A percentile compares a stretch with the other conserved stretches of the same genome.
phyloP scores from a whole-genome alignment of 2,329 filamentous ascomycete genomes.

The Cryphonectria parasitica region DNA sequence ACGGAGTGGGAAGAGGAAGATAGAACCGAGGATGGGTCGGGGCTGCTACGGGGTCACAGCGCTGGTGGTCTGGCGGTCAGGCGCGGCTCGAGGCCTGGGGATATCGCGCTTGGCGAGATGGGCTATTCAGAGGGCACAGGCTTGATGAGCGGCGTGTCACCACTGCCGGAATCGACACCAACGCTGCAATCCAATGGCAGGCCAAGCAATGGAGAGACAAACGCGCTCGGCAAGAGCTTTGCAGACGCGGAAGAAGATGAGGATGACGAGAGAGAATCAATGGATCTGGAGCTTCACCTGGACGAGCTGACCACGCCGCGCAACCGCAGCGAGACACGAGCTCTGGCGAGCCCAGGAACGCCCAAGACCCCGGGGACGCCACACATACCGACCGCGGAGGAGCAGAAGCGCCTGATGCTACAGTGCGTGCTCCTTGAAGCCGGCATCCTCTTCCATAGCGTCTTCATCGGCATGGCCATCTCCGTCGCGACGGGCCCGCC shows the following conservation, averaged over 20 bases:
- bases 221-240: constrained; percentile 34
- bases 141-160: constrained; percentile 62
- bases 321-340: constrained; percentile 28
- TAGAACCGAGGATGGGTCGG: constrained; percentile 30
- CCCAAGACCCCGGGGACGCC: constrained; percentile 32
- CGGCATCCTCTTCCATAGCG: constrained; percentile 81
- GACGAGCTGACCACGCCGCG: constrained; percentile 58
- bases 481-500: constrained; percentile 79
- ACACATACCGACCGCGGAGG: constrained; percentile 50
- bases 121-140: constrained; percentile 52
- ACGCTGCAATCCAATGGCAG: constrained; percentile 32
- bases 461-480: constrained; percentile 87
- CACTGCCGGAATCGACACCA: constrained; percentile 59
- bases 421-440: constrained; percentile 82
- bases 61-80: constrained; percentile 42
- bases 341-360: constrained; percentile 31
- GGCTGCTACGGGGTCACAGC: constrained; percentile 31
- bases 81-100: constrained; percentile 47
- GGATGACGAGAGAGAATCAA: constrained; percentile 52
- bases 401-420: constrained; percentile 69
- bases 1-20: constrained; percentile 54
- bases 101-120: constrained; percentile 56
- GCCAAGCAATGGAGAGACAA: constrained; percentile 27
- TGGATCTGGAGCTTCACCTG: constrained; percentile 61
- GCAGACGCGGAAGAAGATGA: constrained; percentile 52